These are phyloP conservation scores for Dacryopinax primogenitus DNA, from an alignment of 768 basidiomycete genomes.

Conservation along the genomic window DNA sequence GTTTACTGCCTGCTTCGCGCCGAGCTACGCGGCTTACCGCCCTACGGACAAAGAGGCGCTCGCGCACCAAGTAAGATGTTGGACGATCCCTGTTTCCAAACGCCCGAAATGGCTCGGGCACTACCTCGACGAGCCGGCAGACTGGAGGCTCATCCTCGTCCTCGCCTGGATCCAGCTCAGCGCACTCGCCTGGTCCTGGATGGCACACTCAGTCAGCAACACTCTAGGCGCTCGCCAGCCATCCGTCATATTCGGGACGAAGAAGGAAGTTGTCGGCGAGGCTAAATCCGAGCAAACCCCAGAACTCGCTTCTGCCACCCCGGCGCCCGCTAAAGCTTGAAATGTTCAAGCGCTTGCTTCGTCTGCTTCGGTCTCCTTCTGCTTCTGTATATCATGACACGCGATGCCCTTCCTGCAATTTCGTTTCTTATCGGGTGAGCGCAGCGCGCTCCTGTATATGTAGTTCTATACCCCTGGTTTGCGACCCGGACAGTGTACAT, in stretches of 20 bases:
- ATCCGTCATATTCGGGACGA: neutral
- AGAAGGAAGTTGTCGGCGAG: neutral
- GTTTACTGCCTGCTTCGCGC: slow-evolving; percentile 7
- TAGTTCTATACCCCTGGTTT: slow-evolving; percentile 4
- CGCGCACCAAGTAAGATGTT: neutral
- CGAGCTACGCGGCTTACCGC: slow-evolving; percentile 1
- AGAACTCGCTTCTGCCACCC: neutral
- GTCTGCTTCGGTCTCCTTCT: neutral
- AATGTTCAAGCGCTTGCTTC: neutral
- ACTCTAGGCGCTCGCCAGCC: neutral
- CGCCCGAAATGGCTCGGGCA: slow-evolving; percentile 4
- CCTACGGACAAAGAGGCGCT: slow-evolving; percentile 4
- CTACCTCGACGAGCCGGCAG: neutral
- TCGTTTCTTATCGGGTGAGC: neutral
- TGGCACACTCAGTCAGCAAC: neutral
- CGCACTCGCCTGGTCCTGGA: neutral
- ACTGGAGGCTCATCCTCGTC: neutral
- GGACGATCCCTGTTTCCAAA: neutral
- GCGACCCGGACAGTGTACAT: slow-evolving; percentile 8
- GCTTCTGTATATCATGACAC: neutral
- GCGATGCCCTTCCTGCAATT: neutral
- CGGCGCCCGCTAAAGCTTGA: neutral
- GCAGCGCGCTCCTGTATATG: slow-evolving; percentile 4
- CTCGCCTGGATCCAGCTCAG: slow-evolving; percentile 1
- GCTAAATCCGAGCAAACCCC: neutral